A percentile compares a stretch with the other conserved stretches of the same genome.
These are phyloP conservation scores for Trichopus zeylanicus DNA, from an alignment of 116 monocot species.

Conservation along the genomic window DNA sequence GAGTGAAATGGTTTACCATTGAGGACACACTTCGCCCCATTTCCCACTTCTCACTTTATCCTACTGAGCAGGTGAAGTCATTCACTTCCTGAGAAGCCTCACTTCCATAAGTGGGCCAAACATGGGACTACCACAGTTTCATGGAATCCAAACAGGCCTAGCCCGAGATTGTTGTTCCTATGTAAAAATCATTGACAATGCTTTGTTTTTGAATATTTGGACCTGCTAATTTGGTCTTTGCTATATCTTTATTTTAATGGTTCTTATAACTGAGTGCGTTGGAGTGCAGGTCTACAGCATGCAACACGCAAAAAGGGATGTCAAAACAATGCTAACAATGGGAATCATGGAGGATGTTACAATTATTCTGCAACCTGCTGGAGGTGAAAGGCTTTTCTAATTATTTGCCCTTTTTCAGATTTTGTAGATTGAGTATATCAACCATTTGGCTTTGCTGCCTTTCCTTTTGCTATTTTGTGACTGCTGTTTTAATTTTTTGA, in stretches of 20 bases:
- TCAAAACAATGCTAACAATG: constrained; percentile 93
- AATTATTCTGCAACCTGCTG: constrained; percentile 93
- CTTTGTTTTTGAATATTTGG: background rate
- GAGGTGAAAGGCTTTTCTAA: constrained; percentile 36
- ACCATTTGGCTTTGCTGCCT: too few relatives aligned
- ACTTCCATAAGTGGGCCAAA: too few relatives aligned
- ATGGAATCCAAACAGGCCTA: too few relatives aligned
- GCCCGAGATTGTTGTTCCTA: too few relatives aligned
- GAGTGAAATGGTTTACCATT: too few relatives aligned
- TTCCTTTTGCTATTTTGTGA: background rate
- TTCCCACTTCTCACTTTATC: too few relatives aligned
- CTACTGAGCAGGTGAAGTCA: too few relatives aligned
- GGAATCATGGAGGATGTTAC: constrained; percentile 98
- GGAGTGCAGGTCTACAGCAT: constrained; percentile 74
- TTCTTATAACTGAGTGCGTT: background rate
- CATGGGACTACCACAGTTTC: too few relatives aligned
- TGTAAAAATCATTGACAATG: too few relatives aligned
- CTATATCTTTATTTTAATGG: background rate
- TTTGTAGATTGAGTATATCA: too few relatives aligned
- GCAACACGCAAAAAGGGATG: constrained; percentile 87
- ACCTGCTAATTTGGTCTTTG: background rate
- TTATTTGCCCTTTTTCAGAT: background rate
- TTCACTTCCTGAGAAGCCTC: too few relatives aligned
- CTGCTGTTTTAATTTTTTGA: background rate
- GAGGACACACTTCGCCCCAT: too few relatives aligned